Base-by-base conservation (phyloP, 352 stramenopile species). In the Peronospora farinosa region DNA sequence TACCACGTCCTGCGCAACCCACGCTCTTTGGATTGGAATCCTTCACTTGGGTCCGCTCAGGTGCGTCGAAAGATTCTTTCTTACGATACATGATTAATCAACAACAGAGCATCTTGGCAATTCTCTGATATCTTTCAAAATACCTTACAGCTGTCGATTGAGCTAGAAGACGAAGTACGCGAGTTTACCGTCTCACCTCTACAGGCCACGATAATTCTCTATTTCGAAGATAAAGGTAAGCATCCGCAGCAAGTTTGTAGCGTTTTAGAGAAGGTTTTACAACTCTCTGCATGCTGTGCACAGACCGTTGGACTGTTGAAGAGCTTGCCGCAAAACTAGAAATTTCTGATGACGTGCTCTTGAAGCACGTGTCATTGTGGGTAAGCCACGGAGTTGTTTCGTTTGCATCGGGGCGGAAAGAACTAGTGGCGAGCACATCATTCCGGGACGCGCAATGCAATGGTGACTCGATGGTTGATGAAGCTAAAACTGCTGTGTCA, bases 1-100 rank as follows among this genome's bases (percentile, higher is more conserved):
- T 98, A 98, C 63, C 75, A 78, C 15, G 76, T 92, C 23, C 63
- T 98, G 5, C 97, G 97, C 51, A 98, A 97, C 62, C 95, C 95
- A 15, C 83, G 96, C 10, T 76, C 86, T 40, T 64, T 98, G 19
- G 74, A 92, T 2, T 98, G 95, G 93, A 88, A 97, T 54, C 65
- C 85, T 40, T 92, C 95, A 32, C 73, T 98, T 2, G 93, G 95
- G n/a, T 92, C 74, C 12, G 92, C 98, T 5, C 64, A 90, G 65
- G 78, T 93, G 19, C 65, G 95, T 57, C 40, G 5, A 13, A 23
- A 10, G 2, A n/a, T 37, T 13, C 7, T 10, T 21, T 33, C 23
- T 27, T 27, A 27, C 12, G 5, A 15, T 17, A 40, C 11, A 13
- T 40, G 25, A 9, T 28, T 13, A 0, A 36, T 37, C 7, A n/a